phyloP scores from a whole-genome alignment of 2,329 filamentous ascomycete genomes.

The Colletotrichum orbiculare region DNA sequence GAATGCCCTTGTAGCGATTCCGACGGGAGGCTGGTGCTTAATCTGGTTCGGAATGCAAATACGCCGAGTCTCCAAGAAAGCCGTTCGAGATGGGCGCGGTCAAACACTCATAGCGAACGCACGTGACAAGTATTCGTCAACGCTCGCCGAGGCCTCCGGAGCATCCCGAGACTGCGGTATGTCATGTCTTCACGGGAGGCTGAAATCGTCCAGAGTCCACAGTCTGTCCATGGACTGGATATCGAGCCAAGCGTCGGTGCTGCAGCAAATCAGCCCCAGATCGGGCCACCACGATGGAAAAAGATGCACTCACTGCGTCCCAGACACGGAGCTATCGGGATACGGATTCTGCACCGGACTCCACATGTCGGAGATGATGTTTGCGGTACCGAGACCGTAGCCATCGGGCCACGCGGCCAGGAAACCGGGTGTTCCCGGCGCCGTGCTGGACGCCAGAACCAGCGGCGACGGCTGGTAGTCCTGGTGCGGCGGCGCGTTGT shows the following conservation, averaged over 20 bases:
- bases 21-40: no score
- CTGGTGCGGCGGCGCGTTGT: constrained; percentile 4
- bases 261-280: background rate
- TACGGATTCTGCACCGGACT: constrained; percentile 11
- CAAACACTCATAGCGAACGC: no score
- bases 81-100: no score
- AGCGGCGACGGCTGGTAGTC: constrained; percentile 15
- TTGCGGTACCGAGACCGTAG: constrained; percentile 8
- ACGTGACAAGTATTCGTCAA: no score
- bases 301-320: constrained; percentile 23
- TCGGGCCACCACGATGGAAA: background rate
- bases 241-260: constrained; percentile 25
- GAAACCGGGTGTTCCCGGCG: background rate
- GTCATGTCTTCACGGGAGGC: background rate
- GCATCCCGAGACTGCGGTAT: no score
- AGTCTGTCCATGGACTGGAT: constrained; percentile 21
- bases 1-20: background rate
- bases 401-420: constrained; percentile 19
- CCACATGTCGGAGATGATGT: constrained; percentile 27
- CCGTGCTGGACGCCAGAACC: background rate
- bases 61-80: no score
- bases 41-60: no score
- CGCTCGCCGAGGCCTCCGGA: no score
- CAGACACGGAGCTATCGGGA: constrained; percentile 10
- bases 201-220: constrained; percentile 15